phyloP scores from a whole-genome alignment of 2,329 filamentous ascomycete species.

The Phyllosticta citribraziliensis region DNA sequence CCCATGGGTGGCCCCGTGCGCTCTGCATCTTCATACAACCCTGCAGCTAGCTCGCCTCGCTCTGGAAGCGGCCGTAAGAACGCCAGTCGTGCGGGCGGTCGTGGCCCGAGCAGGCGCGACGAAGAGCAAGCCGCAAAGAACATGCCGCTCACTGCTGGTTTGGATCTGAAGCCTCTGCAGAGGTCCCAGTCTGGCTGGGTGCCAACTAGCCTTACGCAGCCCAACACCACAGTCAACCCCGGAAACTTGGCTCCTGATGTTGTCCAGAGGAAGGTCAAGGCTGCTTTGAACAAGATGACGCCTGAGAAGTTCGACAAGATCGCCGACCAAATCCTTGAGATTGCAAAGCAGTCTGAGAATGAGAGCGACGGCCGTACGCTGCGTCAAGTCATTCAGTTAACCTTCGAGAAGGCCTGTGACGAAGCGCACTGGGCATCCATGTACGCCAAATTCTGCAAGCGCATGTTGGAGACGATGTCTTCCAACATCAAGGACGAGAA shows the following conservation, averaged over 20 bases:
- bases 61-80: slow-evolving; percentile 54
- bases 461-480: slow-evolving; percentile 94
- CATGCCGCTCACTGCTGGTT: slow-evolving; percentile 82
- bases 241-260: slow-evolving; percentile 71
- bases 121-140: slow-evolving; percentile 63
- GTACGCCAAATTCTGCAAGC: slow-evolving; percentile 98
- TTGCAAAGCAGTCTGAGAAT: slow-evolving; percentile 90
- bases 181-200: slow-evolving; percentile 78
- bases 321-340: slow-evolving; percentile 81
- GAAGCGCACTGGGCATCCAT: slow-evolving; percentile 98
- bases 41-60: slow-evolving; percentile 59
- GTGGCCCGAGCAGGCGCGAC: slow-evolving; percentile 43
- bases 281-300: slow-evolving; percentile 98
- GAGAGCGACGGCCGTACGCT: slow-evolving; percentile 89
- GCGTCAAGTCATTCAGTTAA: slow-evolving; percentile 95
- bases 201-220: slow-evolving; percentile 57
- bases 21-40: slow-evolving; percentile 47
- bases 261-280: slow-evolving; percentile 98
- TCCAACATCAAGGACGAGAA: slow-evolving; percentile 90
- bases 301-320: slow-evolving; percentile 98
- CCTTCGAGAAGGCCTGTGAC: slow-evolving; percentile 97
- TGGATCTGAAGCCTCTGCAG: slow-evolving; percentile 71
- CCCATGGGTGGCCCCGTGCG: slow-evolving; percentile 62
- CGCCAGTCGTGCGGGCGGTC: slow-evolving; percentile 40
- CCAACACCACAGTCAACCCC: slow-evolving; percentile 28